Conservation (phyloP, 441 rosid genomes). For the Pelargonium cotyledonis region DNA sequence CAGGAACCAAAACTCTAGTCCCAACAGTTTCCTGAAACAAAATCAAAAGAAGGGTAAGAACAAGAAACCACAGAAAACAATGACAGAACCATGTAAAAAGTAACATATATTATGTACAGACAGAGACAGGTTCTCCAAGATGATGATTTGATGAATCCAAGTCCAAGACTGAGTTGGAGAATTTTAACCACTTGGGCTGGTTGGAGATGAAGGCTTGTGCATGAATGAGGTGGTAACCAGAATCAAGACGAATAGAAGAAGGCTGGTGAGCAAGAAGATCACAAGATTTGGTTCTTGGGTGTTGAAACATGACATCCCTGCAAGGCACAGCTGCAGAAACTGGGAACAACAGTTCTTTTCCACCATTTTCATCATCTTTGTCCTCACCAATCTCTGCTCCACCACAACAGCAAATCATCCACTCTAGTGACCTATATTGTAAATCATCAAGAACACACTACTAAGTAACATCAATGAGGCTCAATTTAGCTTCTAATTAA, state of each 20-base stretch:
- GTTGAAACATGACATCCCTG: slow-evolving; percentile 62
- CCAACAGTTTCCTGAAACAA: slow-evolving; percentile 49
- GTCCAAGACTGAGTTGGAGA: slow-evolving; percentile 46
- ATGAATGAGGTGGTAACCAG: slow-evolving; percentile 64
- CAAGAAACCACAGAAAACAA: too few species aligned
- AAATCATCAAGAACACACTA: background rate
- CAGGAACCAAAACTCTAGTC: slow-evolving; percentile 70
- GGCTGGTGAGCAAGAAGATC: slow-evolving; percentile 62
- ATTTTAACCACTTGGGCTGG: slow-evolving; percentile 63
- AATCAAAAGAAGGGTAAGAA: too few species aligned
- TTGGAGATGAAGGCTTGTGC: slow-evolving; percentile 60
- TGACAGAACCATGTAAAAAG: too few species aligned
- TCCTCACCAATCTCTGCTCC: slow-evolving; percentile 31
- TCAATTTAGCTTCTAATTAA: too few species aligned
- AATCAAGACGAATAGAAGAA: slow-evolving; percentile 52
- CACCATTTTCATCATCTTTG: slow-evolving; percentile 17
- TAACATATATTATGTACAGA: too few species aligned
- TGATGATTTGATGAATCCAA: too few species aligned
- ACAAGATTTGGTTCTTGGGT: slow-evolving; percentile 59
- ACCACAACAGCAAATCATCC: slow-evolving; percentile 79
- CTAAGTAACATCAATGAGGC: too few species aligned
- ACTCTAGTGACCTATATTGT: slow-evolving; percentile 52
- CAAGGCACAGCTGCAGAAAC: slow-evolving; percentile 38
- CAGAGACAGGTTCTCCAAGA: too few species aligned
- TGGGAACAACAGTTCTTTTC: slow-evolving; percentile 46